A percentile compares a stretch with the other conserved stretches of the same genome.
These are phyloP conservation scores for Hansenula anomala DNA, from an alignment of 1,139 yeast species.

Conservation along the genomic window DNA sequence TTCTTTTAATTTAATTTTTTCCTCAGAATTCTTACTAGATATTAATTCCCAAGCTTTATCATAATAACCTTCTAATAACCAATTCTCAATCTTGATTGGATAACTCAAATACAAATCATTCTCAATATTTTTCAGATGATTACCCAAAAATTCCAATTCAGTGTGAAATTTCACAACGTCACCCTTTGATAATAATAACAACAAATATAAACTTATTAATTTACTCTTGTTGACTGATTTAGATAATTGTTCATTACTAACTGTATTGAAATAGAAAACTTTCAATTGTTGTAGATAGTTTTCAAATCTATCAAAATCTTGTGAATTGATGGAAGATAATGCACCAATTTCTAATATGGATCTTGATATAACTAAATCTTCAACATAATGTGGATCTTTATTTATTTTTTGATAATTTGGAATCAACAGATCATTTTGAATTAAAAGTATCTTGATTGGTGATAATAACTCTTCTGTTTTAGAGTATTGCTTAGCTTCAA, in stretches of 20 bases:
- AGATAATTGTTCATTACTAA: slow-evolving; percentile 38
- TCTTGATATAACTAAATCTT: slow-evolving; percentile 75
- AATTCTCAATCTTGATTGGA: slow-evolving; percentile 85
- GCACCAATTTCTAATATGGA: slow-evolving; percentile 87
- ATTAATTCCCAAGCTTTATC: slow-evolving; percentile 84
- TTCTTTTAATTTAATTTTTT: slow-evolving; percentile 38
- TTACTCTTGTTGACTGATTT: slow-evolving; percentile 66
- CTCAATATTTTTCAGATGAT: slow-evolving; percentile 50
- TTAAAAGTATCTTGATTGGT: slow-evolving; percentile 71
- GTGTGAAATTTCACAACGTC: slow-evolving; percentile 86
- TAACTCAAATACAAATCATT: slow-evolving; percentile 60
- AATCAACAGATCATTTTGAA: slow-evolving; percentile 70
- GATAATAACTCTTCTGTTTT: slow-evolving; percentile 60
- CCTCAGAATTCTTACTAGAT: slow-evolving; percentile 29
- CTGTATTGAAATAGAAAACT: slow-evolving; percentile 55
- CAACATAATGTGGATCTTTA: slow-evolving; percentile 40
- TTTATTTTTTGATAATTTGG: slow-evolving; percentile 43
- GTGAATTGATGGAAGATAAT: slow-evolving; percentile 60
- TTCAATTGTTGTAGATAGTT: slow-evolving; percentile 71
- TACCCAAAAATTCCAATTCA: slow-evolving; percentile 71
- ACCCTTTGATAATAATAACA: slow-evolving; percentile 75
- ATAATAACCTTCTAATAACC: slow-evolving; percentile 96
- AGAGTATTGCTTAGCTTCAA: slow-evolving; percentile 54
- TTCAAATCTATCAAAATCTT: slow-evolving; percentile 62
- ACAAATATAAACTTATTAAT: slow-evolving; percentile 69